Evolutionary conservation across 805 yeast species (phyloP), one percentile per base, ranked within the genome.

Genomic region (Grigorovia yakushimaensis): DNA sequence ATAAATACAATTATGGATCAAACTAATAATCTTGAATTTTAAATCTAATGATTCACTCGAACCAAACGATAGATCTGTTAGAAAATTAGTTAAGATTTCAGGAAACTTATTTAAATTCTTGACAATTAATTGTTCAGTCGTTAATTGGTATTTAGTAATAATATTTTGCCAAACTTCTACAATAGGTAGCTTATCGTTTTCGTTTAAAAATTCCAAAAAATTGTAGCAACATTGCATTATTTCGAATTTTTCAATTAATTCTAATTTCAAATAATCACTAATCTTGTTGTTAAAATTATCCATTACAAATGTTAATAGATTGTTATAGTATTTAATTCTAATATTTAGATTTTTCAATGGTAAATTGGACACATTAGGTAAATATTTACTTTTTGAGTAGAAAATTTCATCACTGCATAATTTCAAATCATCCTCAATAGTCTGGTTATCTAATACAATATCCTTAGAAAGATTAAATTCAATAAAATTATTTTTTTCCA

Each of bases 321-420:
- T 69, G 45, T 66, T 64, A 43, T 72, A 66, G 44, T 73, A 70
- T 5, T 65, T 57, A 3, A 71, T 63, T 45, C 94, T 75, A 46
- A 73, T 62, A 4, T 61, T 64, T 36, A 86, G 67, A 48, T 78
- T 81, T 17, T 73, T 11, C n/a, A 33, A 75, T 8, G 66, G 69
- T 10, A 80, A 54, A 1, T 81, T 72, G 1, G 80, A 73, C 10
- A 74, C 64, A 39, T 73, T 64, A 3, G 76, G 70, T 3, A 82
- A 66, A 53, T 79, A 82, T 5, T 69, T 64, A 0, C 86, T 79
- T 1, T 67, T 66, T 4, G 87, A 78, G 18, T 65, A 58, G 27
- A 84, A 57, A 9, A 89, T 73, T 50, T 84, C 89, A 13, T 68
- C 57, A 2, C 77, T 66, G 3, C 85, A 74, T 5, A 65, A 56